phyloP scores from a whole-genome alignment of 768 basidiomycete genomes.

The Albatrellus ellisii region DNA sequence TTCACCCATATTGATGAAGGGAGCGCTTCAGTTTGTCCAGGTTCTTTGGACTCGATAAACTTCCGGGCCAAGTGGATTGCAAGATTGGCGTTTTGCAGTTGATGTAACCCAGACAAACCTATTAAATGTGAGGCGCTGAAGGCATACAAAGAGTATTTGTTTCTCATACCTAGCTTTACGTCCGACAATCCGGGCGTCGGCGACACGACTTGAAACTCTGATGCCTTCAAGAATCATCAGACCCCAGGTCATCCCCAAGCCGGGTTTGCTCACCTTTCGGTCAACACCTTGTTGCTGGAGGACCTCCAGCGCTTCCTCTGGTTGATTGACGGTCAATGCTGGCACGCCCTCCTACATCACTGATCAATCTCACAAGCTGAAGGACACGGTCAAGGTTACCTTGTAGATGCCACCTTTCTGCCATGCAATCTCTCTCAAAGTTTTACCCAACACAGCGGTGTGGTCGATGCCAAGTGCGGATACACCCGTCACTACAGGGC shows the following conservation, averaged over 20 bases:
- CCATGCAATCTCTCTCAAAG: conserved; percentile 78
- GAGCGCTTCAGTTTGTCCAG: conserved; percentile 15
- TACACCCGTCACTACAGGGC: conserved; percentile 81
- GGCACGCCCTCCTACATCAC: conserved; percentile 55
- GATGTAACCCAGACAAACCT: conserved; percentile 84
- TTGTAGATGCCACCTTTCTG: conserved; percentile 98
- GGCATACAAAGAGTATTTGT: too few species aligned
- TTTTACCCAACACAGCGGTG: conserved; percentile 75
- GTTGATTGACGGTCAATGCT: conserved; percentile 76
- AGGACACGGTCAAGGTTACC: conserved; percentile 24
- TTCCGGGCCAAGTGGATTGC: conserved; percentile 60
- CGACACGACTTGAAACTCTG: conserved; percentile 54
- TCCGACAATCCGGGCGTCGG: conserved; percentile 32
- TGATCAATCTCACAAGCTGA: background rate
- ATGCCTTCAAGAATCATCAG: conserved; percentile 31
- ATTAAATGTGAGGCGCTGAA: conserved; percentile 6
- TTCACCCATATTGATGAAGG: conserved; percentile 41
- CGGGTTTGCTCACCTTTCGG: conserved; percentile 34
- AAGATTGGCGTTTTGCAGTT: conserved; percentile 76
- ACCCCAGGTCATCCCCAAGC: background rate
- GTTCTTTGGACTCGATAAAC: conserved; percentile 37
- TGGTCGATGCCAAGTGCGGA: conserved; percentile 92
- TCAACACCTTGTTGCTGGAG: conserved; percentile 56
- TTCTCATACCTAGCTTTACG: conserved; percentile 55
- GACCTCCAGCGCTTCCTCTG: conserved; percentile 49